Evolutionary conservation across 116 monocot genomes (phyloP), one percentile per base, ranked within the genome.

Genomic region (Phalaenopsis hybrid): DNA sequence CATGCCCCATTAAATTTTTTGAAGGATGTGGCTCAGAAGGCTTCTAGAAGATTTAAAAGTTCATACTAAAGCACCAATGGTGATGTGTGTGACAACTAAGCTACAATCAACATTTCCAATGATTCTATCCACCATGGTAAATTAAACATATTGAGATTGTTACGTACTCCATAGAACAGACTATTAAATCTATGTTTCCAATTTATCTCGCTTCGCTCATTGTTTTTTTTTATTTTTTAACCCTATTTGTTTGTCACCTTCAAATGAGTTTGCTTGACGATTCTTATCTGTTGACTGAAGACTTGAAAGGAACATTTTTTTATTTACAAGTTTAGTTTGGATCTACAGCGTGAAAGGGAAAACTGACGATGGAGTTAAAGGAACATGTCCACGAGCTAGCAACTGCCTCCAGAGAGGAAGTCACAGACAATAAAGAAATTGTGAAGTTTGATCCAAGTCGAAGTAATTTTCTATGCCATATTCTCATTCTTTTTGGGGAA

Each of bases 361-460:
- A 75, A 46, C 45, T 45, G 46, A 33, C 45, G 21, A 75, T 46
- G 45, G 75, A 75, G 46, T 12, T 5, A 46, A 75, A 75, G 75
- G 46, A 75, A 10, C 13, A 41, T 46, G 75, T n/a, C 44, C 44
- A 46, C 17, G 75, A 75, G 46, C 21, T 17, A 34, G 21, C 20
- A 75, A 45, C 44, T 75, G 4, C 18, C 45, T 44, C 21, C 21
- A 7, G 45, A 48, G 75, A 44, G 75, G 21, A 75, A 44, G 75
- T 7, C 10, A 8, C 10, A 46, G 18, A 45, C 17, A 21, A 46
- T 45, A 41, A 75, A 44, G 45, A 75, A 46, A 16, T 15, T 45
- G n/a, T 75, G 18, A 75, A 46, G 75, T 75, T 75, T 75, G 75
- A 75, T 75, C 75, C 75, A 75, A 75, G 75, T 8, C 75, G 46